Percentiles rank a stretch among this genome's conserved stretches.
phyloP scores from a whole-genome alignment of 1,139 yeast genomes.

The Candida tropicalis region DNA sequence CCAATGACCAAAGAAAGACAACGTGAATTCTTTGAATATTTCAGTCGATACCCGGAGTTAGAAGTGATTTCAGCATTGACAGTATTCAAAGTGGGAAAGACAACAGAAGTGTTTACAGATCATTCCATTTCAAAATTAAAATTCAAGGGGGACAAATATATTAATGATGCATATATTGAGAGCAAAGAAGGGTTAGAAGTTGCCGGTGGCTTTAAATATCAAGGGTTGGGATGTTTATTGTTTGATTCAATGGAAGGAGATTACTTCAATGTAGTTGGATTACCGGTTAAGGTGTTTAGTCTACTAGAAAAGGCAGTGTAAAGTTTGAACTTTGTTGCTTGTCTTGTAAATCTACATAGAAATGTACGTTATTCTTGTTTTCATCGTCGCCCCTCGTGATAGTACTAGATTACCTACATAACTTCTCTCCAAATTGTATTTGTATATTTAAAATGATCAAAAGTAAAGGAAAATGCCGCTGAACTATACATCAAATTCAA shows the following conservation, averaged over 20 bases:
- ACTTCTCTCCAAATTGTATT: no score
- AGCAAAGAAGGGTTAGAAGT: conserved; percentile 77
- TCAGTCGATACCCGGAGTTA: conserved; percentile 48
- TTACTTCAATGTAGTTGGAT: conserved; percentile 84
- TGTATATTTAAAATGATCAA: no score
- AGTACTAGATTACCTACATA: no score
- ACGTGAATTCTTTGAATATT: conserved; percentile 48
- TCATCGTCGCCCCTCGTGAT: no score
- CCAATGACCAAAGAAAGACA: conserved; percentile 55
- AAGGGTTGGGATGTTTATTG: conserved; percentile 68
- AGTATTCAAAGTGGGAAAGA: conserved; percentile 42
- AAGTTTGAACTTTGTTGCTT: no score
- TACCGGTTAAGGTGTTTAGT: conserved; percentile 65
- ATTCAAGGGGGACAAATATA: conserved; percentile 44
- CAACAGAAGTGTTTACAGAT: conserved; percentile 6
- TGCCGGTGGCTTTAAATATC: conserved; percentile 93
- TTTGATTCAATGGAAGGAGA: conserved; percentile 74
- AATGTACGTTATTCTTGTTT: no score
- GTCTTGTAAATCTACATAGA: no score
- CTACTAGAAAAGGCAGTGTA: conserved; percentile 35
- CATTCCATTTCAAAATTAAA: conserved; percentile 25
- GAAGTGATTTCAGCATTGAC: conserved; percentile 72
- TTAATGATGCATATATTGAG: conserved; percentile 62
- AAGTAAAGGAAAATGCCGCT: no score
- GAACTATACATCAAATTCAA: no score